Base-by-base conservation (phyloP, 139 green algal genomes). In the Picochlorum sp. region DNA sequence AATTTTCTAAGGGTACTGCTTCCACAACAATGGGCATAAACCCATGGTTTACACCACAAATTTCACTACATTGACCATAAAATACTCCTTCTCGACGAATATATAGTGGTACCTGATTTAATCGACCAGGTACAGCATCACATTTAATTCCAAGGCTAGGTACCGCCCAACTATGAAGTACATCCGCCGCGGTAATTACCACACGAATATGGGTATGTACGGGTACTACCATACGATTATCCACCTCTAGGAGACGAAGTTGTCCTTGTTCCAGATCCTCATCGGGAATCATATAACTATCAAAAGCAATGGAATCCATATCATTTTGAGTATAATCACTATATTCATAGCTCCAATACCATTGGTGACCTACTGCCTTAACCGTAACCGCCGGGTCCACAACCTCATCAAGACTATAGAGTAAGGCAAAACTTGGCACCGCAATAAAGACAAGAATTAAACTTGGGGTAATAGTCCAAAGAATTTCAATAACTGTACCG, bases 301-400 rank as follows among this genome's bases (percentile, higher is more conserved):
- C 73, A 81, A 73, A 75, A 59, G 58, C 57, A 41, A 75, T 57
- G 20, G 35, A 45, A 41, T 68, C 37, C 39, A 70, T 60, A 65
- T 83, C 75, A 25, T 51, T 63, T 59, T 61, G 50, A 41, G 69
- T 77, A 64, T 80, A 80, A 63, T 80, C 72, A 76, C 54, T 72
- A 67, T 78, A 78, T 37, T 81, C 69, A 66, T 82, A 82, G 57
- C 33, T 68, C 72, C 73, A 80, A 49, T 76, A 78, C 70, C 69
- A 81, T 66, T 78, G 68, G 41, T 75, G 71, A 47, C 75, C 75
- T 50, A 77, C 74, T 16, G 60, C 74, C 63, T 84, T 81, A 28
- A 84, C 57, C 29, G 70, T 81, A 41, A 81, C 57, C 56, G 60
- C 64, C 30, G 73, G 69, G 50, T 79, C 69, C 36, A 79, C 63